Conservation (phyloP, 176 grass and related monocot species). For the Oropetium thomaeum region DNA sequence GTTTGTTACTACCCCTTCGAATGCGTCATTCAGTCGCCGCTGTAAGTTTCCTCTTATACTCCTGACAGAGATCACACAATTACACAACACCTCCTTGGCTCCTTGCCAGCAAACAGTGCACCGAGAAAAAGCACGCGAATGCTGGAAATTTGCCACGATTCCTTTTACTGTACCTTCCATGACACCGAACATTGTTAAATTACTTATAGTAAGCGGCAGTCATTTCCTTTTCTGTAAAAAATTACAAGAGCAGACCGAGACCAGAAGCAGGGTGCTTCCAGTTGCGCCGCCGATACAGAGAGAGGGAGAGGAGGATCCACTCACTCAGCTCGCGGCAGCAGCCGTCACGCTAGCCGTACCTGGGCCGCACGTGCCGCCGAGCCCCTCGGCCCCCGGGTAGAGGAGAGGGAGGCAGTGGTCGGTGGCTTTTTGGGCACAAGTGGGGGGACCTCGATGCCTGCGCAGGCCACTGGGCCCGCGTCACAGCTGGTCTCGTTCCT, state of each 20-base stretch:
- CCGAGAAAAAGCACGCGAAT: too few species aligned
- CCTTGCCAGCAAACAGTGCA: not conserved
- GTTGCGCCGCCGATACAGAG: not conserved
- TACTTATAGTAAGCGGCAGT: too few species aligned
- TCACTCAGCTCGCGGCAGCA: not conserved
- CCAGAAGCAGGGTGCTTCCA: not conserved
- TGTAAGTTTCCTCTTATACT: too few species aligned
- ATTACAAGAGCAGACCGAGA: not conserved
- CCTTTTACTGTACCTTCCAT: too few species aligned
- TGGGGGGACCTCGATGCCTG: slow-evolving; percentile 24
- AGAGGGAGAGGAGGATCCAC: not conserved
- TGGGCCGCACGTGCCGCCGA: slow-evolving; percentile 43
- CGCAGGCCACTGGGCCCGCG: slow-evolving; percentile 32
- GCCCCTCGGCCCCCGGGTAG: too few species aligned
- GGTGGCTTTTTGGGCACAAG: slow-evolving; percentile 53
- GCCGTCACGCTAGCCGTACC: slow-evolving; percentile 34
- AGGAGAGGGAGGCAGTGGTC: slow-evolving; percentile 43
- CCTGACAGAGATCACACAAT: too few species aligned
- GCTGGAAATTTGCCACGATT: too few species aligned
- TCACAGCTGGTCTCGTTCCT: slow-evolving; percentile 44
- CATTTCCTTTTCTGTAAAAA: not conserved
- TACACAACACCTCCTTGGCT: too few species aligned
- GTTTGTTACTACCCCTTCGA: too few species aligned
- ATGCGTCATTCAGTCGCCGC: too few species aligned
- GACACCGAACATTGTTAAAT: too few species aligned